Conservation (phyloP, 1,284 basidiomycete species). For the Tausonia pullulans region DNA sequence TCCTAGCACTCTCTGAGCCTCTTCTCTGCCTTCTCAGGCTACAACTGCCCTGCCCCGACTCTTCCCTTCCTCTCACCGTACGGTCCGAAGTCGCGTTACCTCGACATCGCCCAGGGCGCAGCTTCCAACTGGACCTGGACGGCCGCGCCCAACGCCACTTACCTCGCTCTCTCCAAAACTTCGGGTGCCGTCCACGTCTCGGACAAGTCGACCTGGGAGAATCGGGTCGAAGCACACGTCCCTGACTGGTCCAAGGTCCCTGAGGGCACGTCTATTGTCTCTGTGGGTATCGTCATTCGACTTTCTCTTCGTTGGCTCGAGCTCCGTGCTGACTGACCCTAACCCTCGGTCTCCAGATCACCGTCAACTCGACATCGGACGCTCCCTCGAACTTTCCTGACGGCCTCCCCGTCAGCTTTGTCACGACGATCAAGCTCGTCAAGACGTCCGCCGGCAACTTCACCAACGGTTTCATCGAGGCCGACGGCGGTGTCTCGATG, state of each 20-base stretch:
- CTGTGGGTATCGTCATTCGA: neutral
- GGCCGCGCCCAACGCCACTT: conserved; percentile 42
- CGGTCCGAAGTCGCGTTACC: conserved; percentile 44
- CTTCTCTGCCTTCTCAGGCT: conserved; percentile 36
- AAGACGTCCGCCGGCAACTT: conserved; percentile 40
- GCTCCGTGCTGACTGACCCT: neutral
- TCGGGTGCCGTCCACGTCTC: conserved; percentile 43
- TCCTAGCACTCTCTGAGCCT: conserved; percentile 32
- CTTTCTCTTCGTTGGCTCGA: neutral
- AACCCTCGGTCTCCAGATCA: neutral
- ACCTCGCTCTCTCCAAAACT: conserved; percentile 43
- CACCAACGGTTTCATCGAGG: conserved; percentile 50
- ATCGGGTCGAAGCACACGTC: conserved; percentile 47
- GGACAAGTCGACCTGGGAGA: conserved; percentile 37
- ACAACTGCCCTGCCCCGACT: conserved; percentile 44
- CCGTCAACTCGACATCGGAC: conserved; percentile 9
- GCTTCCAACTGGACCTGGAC: neutral
- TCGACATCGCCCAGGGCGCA: conserved; percentile 42
- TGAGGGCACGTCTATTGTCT: conserved; percentile 23
- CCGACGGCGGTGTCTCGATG: conserved; percentile 50
- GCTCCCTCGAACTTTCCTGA: conserved; percentile 22
- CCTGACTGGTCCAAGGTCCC: conserved; percentile 46
- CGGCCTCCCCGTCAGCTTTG: conserved; percentile 42
- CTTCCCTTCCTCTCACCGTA: conserved; percentile 45
- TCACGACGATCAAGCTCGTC: conserved; percentile 34